phyloP scores from a whole-genome alignment of 768 basidiomycete genomes.

The Pulveroboletus sp. region DNA sequence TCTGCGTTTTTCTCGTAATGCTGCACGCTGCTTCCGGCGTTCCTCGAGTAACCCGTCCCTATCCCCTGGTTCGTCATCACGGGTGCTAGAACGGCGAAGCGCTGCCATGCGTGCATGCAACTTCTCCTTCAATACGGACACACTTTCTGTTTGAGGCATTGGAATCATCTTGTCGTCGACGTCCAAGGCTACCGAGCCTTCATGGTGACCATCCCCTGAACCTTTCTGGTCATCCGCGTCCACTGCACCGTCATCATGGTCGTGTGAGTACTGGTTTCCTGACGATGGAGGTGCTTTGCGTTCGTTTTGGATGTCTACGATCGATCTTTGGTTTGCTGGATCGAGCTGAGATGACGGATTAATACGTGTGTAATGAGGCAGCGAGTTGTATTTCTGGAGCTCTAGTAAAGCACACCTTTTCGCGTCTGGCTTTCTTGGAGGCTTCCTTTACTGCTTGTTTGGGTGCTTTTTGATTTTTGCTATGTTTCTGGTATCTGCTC shows the following conservation, averaged over 20 bases:
- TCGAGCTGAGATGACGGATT: slow-evolving; percentile 59
- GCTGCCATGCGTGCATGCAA: slow-evolving; percentile 68
- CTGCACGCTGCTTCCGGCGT: slow-evolving; percentile 67
- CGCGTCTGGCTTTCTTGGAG: slow-evolving; percentile 80
- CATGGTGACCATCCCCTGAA: slow-evolving; percentile 9
- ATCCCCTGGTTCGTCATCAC: slow-evolving; percentile 45
- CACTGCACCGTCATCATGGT: slow-evolving; percentile 20
- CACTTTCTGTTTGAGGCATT: slow-evolving; percentile 61
- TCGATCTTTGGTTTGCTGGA: slow-evolving; percentile 80
- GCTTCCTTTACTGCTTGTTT: slow-evolving; percentile 88
- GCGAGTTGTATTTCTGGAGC: neutral
- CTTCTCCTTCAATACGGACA: slow-evolving; percentile 62
- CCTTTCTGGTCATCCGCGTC: slow-evolving; percentile 31
- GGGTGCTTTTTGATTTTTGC: slow-evolving; percentile 76
- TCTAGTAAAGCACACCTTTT: slow-evolving; percentile 53
- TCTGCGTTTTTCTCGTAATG: slow-evolving; percentile 78
- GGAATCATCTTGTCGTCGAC: slow-evolving; percentile 43
- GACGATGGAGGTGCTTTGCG: slow-evolving; percentile 21
- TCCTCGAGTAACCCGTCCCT: slow-evolving; percentile 83
- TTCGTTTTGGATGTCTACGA: slow-evolving; percentile 68
- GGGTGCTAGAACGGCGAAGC: slow-evolving; percentile 47
- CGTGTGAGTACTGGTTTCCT: slow-evolving; percentile 28
- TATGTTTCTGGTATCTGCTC: slow-evolving; percentile 81
- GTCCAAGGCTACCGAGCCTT: neutral
- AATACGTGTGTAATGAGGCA: neutral